Evolutionary conservation across 2,329 filamentous ascomycete genomes (phyloP).

Genomic region (Exserohilum rostratum): DNA sequence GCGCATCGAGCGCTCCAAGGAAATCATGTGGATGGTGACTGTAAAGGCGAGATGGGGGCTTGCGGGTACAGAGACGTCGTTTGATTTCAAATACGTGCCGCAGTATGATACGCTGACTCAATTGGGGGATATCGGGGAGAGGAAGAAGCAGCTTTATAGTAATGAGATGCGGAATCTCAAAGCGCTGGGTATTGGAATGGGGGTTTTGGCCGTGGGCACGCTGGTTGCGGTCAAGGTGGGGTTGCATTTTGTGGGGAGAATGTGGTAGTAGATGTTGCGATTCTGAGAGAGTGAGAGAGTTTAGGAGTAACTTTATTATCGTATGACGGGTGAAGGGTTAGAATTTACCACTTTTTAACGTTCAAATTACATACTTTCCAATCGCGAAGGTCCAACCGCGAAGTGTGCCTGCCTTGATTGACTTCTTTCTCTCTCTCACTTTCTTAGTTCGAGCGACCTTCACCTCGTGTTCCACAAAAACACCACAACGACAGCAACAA

Average conservation of each 20-base stretch:
- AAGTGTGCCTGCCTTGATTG: too few species aligned
- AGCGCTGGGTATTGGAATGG: conserved; percentile 52
- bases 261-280: conserved; percentile 19
- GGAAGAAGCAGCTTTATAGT: conserved; percentile 43
- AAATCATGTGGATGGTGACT: conserved; percentile 64
- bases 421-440: too few species aligned
- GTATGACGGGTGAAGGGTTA: too few species aligned
- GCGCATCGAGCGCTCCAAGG: conserved; percentile 60
- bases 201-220: conserved; percentile 31
- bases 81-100: conserved; percentile 75
- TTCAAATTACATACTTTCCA: too few species aligned
- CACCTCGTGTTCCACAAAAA: too few species aligned
- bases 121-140: conserved; percentile 52
- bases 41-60: conserved; percentile 70
- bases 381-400: too few species aligned
- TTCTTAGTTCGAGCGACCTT: too few species aligned
- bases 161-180: conserved; percentile 58
- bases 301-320: too few species aligned
- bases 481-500: too few species aligned
- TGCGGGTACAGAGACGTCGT: conserved; percentile 64
- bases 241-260: conserved; percentile 21
- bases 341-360: too few species aligned
- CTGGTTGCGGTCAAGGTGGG: conserved; percentile 36
- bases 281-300: not conserved
- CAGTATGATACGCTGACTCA: conserved; percentile 58